Base-by-base conservation (phyloP, 495 filamentous ascomycete genomes). In the Neurospora sp. region DNA sequence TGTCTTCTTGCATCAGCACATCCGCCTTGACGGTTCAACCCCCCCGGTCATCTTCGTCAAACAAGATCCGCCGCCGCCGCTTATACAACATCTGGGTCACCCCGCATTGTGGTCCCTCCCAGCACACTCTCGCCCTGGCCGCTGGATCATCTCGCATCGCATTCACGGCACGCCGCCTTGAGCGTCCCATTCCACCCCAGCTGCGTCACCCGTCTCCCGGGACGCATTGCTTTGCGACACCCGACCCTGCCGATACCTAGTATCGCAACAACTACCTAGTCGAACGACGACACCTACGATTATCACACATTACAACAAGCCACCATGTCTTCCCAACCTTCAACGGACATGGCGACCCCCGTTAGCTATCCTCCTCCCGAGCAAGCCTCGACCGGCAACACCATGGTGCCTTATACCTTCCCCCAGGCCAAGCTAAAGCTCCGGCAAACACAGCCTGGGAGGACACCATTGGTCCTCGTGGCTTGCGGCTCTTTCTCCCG, bases 401-500 rank as follows among this genome's bases (percentile, higher is more conserved):
- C 79, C 5, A 77, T 83, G 72, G 76, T 72, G 83, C 89, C 77
- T 72, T 97, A 97, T 83, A 84, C 78, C 71, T 96, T 97, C 77
- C 94, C 94, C 3, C 84, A 86, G 42, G 79, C 89, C 54, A 89
- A 93, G 70, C 83, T 97, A 39, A 89, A 88, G 82, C 88, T 84
- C 70, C 87, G 84, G n/a, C 90, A 95, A 82, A 84, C 82, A 35
- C 86, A 93, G 75, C 82, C 89, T 9, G 86, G 86, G 59, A 93
- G 91, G 83, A 95, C 87, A 1, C 94, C 93, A 1, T 83, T 97
- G 7, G 88, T 96, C 14, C 86, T 97, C 48, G 92, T 98, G 48
- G 92, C 94, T 42, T 97, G 94, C 81, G 95, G 95, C 46, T 95
- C 92, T 69, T 98, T 97, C 84, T 93, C 90, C 70, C 79, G 76